Base-by-base conservation (phyloP, 2,329 filamentous ascomycete species). In the Cryoendolithus antarcticus region DNA sequence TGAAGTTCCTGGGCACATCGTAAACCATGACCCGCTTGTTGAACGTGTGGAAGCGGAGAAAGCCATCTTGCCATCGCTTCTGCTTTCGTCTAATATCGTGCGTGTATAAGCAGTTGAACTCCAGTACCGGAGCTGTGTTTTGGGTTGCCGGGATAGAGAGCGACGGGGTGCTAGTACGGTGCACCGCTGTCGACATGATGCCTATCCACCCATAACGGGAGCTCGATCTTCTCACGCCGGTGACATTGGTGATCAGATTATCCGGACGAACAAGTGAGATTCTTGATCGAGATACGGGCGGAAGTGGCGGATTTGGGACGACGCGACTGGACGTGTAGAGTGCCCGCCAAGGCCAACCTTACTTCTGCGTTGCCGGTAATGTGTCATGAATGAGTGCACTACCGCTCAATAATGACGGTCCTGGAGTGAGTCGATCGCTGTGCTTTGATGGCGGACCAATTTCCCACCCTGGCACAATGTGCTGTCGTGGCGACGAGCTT, bases 51-150 rank as follows among this genome's bases (percentile, higher is more conserved):
- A 81, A 93, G 47, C 81, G 82, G 44, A 95, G 73, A 37, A 77
- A 77, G 29, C 89, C 88, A 78, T 95, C 88, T 54, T 93, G 85
- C 88, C 88, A 95, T 44, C 84, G 71, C 59, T 95, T 95, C 50
- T 85, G 79, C 63, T 95, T 95, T 40, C 84, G 77, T 37, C 78
- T 77, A 32, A 93, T 60, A 56, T 95, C 88, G 56, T 84, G 77
- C 2, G 86, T 93, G 61, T 84, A 95, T 4, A 95, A 76, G 58
- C 88, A 95, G 45, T 75, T 72, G 59, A 81, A 93, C 54, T 93
- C 86, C 54, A 82, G 67, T 30, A 95, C 86, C 0, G 74, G 70
- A 2, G 86, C 85, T 12, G 78, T 81, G 51, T 74, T 77, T 50
- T 77, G 73, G 9, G 71, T 71, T 24, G 64, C 62, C 32, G 69